Conservation (phyloP, 768 basidiomycete genomes). For the Lepiota brunneoincarnata region DNA sequence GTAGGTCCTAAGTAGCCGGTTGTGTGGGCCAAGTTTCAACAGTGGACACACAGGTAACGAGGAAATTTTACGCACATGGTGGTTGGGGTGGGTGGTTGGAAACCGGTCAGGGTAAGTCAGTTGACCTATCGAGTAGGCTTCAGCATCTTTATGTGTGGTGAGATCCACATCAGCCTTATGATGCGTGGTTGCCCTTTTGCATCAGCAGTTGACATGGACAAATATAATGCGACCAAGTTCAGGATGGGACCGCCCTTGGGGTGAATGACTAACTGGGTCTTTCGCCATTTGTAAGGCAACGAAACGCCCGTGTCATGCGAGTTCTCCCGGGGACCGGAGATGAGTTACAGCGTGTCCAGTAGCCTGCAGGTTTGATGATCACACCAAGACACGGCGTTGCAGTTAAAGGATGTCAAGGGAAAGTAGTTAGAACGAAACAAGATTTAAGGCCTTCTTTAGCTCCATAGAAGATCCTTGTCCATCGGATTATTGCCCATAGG, state of each 20-base stretch:
- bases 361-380: neutral
- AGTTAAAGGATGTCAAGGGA: too few species aligned
- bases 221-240: constrained; percentile 2
- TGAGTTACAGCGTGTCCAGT: neutral
- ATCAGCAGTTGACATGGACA: constrained; percentile 11
- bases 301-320: neutral
- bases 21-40: neutral
- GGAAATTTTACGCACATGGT: constrained; percentile 1
- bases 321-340: neutral
- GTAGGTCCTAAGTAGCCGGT: constrained; percentile 16
- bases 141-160: constrained; percentile 21
- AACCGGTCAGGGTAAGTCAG: neutral
- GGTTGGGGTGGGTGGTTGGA: neutral
- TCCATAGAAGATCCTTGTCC: constrained; percentile 4
- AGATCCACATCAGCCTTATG: constrained; percentile 14
- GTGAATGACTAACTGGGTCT: constrained; percentile 1
- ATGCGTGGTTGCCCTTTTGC: constrained; percentile 8
- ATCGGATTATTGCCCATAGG: constrained; percentile 4
- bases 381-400: neutral
- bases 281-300: neutral
- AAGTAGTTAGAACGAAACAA: neutral
- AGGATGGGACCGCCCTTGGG: neutral
- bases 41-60: neutral
- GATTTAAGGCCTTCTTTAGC: neutral
- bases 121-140: neutral